phyloP scores from a whole-genome alignment of 2,329 filamentous ascomycete genomes.

The Calonectria pseudoreteaudii region DNA sequence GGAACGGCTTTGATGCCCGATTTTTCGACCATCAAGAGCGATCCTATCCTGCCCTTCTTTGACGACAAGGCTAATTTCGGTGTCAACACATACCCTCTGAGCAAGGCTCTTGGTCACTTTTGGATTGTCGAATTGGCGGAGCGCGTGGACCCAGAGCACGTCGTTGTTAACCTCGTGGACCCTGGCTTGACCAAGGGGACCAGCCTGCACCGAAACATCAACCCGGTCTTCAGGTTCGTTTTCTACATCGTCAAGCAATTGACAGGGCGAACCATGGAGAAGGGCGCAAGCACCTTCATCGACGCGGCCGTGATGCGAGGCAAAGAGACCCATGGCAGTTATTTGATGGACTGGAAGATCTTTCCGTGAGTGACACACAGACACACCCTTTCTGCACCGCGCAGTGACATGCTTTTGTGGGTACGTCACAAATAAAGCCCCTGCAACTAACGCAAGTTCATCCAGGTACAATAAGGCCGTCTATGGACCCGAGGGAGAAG shows the following conservation, averaged over 20 bases:
- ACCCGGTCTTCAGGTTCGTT: slow-evolving; percentile 29
- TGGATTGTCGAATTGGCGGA: slow-evolving; percentile 52
- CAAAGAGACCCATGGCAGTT: slow-evolving; percentile 38
- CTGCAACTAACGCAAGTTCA: slow-evolving; percentile 28
- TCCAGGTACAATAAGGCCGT: slow-evolving; percentile 47
- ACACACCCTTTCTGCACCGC: background rate
- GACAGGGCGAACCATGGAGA: slow-evolving; percentile 24
- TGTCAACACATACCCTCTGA: slow-evolving; percentile 37
- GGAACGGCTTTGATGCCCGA: slow-evolving; percentile 39
- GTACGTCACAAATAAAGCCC: background rate
- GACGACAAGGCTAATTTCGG: slow-evolving; percentile 45
- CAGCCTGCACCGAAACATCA: slow-evolving; percentile 49
- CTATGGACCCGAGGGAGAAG: slow-evolving; percentile 50
- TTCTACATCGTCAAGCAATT: slow-evolving; percentile 20
- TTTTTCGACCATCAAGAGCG: slow-evolving; percentile 38
- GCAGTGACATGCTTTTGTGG: background rate
- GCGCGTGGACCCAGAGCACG: slow-evolving; percentile 52
- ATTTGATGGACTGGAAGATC: slow-evolving; percentile 41
- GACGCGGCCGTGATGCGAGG: slow-evolving; percentile 37
- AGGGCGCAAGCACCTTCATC: slow-evolving; percentile 34
- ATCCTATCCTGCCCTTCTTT: slow-evolving; percentile 42
- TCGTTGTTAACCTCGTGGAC: slow-evolving; percentile 60
- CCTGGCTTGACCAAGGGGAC: slow-evolving; percentile 60
- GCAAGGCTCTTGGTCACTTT: slow-evolving; percentile 49
- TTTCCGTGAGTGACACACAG: slow-evolving; percentile 33